Conservation (phyloP, 345 rosid genomes). For the Xanthoceras sorbifolium region DNA sequence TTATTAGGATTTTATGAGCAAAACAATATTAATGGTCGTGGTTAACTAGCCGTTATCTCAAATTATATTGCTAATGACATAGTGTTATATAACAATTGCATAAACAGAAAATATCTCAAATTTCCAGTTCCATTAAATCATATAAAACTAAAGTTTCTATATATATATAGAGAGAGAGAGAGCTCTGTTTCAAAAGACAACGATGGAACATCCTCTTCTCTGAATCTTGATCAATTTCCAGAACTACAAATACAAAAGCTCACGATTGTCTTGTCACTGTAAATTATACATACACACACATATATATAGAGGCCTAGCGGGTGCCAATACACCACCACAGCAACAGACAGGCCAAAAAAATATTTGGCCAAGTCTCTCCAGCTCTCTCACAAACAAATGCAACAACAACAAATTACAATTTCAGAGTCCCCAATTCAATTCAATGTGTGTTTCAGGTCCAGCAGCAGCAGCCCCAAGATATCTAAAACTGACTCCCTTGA, state of each 20-base stretch:
- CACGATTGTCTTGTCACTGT: background rate
- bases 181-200: background rate
- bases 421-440: background rate
- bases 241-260: background rate
- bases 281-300: conserved; percentile 1
- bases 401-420: conserved; percentile 3
- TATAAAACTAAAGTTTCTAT: too few relatives aligned
- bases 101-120: background rate
- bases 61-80: too few relatives aligned
- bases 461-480: too few relatives aligned
- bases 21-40: too few relatives aligned
- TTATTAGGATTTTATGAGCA: too few relatives aligned
- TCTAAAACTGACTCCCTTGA: conserved; percentile 64
- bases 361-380: conserved; percentile 23
- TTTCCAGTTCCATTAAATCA: background rate
- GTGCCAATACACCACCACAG: conserved; percentile 76
- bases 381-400: conserved; percentile 19
- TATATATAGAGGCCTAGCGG: conserved; percentile 54
- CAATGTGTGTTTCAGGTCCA: too few relatives aligned
- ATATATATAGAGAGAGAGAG: too few relatives aligned
- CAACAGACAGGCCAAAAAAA: conserved; percentile 48
- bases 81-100: too few relatives aligned
- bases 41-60: too few relatives aligned
- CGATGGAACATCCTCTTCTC: background rate
- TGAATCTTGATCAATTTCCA: background rate